phyloP scores from a whole-genome alignment of 2,329 filamentous ascomycete species.

The Knufia fluminis region DNA sequence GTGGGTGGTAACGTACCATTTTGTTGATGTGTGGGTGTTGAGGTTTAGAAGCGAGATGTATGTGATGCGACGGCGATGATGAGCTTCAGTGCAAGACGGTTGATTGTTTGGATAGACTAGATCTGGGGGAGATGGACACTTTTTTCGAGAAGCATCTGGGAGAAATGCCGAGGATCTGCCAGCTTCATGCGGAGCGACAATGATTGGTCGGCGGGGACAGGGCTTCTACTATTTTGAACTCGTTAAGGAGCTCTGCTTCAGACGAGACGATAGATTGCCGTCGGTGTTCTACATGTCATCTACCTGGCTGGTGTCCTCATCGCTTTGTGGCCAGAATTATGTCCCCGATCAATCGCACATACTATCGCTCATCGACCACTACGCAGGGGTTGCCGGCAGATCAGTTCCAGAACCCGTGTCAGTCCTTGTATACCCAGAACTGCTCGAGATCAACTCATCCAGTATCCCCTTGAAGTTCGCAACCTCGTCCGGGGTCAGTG shows the following conservation, averaged over 20 bases:
- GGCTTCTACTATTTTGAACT: too few species aligned
- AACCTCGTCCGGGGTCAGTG: not conserved
- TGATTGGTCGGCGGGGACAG: too few species aligned
- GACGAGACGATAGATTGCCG: too few species aligned
- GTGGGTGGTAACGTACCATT: not conserved
- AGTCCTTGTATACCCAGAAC: not conserved
- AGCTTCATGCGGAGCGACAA: not conserved
- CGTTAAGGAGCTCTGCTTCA: too few species aligned
- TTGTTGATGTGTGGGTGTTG: not conserved
- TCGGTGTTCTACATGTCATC: too few species aligned
- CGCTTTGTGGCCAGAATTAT: too few species aligned
- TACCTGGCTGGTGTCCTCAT: too few species aligned
- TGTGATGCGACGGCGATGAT: not conserved
- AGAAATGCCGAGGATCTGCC: not conserved
- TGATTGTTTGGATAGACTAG: not conserved
- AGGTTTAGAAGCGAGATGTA: not conserved
- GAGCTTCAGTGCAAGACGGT: not conserved
- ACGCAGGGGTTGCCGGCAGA: not conserved
- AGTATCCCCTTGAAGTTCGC: not conserved
- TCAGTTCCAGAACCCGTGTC: not conserved
- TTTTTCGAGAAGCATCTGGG: conserved; percentile 5
- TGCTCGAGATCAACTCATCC: not conserved
- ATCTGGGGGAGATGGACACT: not conserved
- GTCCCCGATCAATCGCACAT: too few species aligned
- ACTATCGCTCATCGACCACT: too few species aligned